Evolutionary conservation across 2,329 filamentous ascomycete genomes (phyloP), one percentile per base, ranked within the genome.

Genomic region (Sarocladium oryzae): DNA sequence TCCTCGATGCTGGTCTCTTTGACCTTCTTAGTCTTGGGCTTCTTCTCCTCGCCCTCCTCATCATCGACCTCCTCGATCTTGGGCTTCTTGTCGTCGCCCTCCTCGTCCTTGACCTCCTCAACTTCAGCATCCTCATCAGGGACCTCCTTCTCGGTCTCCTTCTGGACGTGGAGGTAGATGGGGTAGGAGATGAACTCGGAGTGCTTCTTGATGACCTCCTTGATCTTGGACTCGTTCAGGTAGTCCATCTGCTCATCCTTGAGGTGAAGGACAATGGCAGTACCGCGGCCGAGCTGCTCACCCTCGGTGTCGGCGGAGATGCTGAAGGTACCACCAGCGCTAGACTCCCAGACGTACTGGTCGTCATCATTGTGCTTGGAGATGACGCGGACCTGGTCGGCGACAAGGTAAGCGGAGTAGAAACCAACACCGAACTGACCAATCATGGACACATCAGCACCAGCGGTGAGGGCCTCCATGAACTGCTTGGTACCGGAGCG

Each of bases 191-290:
- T 99, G 84, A 99, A 99, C 81, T 99, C 93, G 70, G 93, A 97
- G 88, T 99, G 93, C 89, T 99, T 99, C 90, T 97, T 97, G 82
- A 99, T 91, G 61, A 99, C 92, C 82, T 99, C 93, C 88, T 99
- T 99, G 82, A 99, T 87, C 83, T 92, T 93, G 81, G 82, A 82
- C 87, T 99, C 93, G 76, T 97, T 95, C 62, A 97, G 81, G 85
- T 96, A 99, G 74, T 97, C 93, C 60, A 79, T 81, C 82, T 99
- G 93, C 84, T 99, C 93, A 64, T 99, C 93, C 88, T 99, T 99
- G 68, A 99, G 82, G 82, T 97, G 89, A 56, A 99, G 89, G 74
- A 97, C 85, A 72, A 99, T 95, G 85, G 95, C 91, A 73, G 90
- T 95, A 72, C 93, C 93, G 66, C 93, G 92, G 70, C 91, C 91